phyloP scores from a whole-genome alignment of 2,329 filamentous ascomycete genomes.

The Tolypocladium amazonense region DNA sequence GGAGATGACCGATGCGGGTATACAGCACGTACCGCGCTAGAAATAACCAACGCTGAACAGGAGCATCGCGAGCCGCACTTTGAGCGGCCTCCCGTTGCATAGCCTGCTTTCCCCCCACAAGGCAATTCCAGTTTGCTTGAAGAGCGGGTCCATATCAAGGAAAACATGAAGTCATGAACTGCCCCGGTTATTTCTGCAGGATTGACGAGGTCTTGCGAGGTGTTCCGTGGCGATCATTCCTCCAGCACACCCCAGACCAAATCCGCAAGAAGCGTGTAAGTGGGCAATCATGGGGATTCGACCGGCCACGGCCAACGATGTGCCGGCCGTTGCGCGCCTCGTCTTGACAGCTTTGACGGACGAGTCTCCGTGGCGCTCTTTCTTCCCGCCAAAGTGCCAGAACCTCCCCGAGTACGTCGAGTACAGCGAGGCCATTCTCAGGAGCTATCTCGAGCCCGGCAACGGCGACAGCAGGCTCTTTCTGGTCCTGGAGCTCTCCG shows the following conservation, averaged over 20 bases:
- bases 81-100: neutral
- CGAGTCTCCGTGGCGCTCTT: conserved; percentile 7
- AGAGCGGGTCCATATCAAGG: no score
- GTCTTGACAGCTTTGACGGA: conserved; percentile 5
- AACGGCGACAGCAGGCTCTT: conserved; percentile 1
- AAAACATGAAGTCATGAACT: neutral
- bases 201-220: neutral
- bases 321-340: conserved; percentile 8
- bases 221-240: neutral
- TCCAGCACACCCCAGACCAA: neutral
- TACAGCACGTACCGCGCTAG: neutral
- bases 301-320: conserved; percentile 6
- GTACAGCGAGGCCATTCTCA: neutral
- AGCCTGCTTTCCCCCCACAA: neutral
- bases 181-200: neutral
- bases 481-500: conserved; percentile 5
- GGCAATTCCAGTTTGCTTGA: neutral
- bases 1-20: neutral
- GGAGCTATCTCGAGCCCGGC: conserved; percentile 1
- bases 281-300: conserved; percentile 5
- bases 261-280: neutral
- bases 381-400: conserved; percentile 3
- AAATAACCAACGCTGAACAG: neutral
- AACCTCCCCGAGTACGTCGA: neutral
- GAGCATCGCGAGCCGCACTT: neutral